Evolutionary conservation across 768 basidiomycete species (phyloP), one percentile per base, ranked within the genome.

Genomic region (Pleurotus salmoneostramineus): DNA sequence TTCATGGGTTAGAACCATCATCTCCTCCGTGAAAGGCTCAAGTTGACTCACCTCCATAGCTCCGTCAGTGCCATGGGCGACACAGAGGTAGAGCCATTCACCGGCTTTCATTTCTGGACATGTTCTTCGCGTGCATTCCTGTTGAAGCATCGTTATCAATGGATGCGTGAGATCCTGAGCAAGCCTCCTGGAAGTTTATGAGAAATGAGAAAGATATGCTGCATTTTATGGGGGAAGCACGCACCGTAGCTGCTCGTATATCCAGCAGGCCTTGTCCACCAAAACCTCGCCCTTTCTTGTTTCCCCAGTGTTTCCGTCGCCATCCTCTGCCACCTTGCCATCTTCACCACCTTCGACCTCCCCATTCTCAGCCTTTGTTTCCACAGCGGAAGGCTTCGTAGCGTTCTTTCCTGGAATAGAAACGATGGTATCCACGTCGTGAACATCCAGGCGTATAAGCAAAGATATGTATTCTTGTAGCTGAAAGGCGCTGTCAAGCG

Each of bases 21-120:
- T 27, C 21, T 27, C 21, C 21, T 27, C 21, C 21, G 21, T 27
- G 21, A 27, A 27, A 27, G 21, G 21, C 21, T 27, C 21, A 27
- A 27, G 21, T 27, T 27, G 35, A 66, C 81, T 47, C 63, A 91
- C 91, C 83, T 93, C 92, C 84, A 91, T 89, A 50, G 87, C 83
- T 7, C 88, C 88, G 58, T 91, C 91, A 65, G 87, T 91, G 17
- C 92, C 93, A 71, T 98, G 95, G 0, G 94, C 95, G 40, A 95
- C 94, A 63, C 96, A 98, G 5, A 98, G 75, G 72, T 97, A 98
- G 32, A 93, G 79, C 96, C 96, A 98, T 76, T 98, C 93, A 56
- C 92, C 93, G n/a, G 95, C 95, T 71, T 95, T 95, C 96, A 99
- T 99, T 73, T 96, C 89, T 1, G 95, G 93, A 77, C 96, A 99